Base-by-base conservation (phyloP, 2,329 filamentous ascomycete species). In the Fusarium domesticum region DNA sequence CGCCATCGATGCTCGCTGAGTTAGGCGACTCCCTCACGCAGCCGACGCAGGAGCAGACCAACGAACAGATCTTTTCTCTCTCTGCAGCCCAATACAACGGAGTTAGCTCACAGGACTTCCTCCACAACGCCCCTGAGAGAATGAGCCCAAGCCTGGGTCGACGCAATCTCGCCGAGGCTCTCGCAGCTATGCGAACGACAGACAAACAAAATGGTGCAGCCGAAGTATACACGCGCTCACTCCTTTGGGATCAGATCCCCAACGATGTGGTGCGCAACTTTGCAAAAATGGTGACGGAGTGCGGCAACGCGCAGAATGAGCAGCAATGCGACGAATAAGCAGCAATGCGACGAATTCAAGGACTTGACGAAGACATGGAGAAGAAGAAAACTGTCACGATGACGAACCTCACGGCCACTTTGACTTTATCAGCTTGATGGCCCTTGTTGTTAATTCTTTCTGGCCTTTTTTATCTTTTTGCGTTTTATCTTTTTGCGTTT, bases 211-310 rank as follows among this genome's bases (percentile, higher is more conserved):
- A 80, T 39, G 64, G 64, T 39, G 86, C 85, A 37, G 87, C 91
- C 45, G 90, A 96, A 60, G 88, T 96, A 33, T 96, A 96, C 71
- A 95, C 91, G 25, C 81, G 92, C 45, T 95, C 89, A 51, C 77
- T 97, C 50, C 82, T 97, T 45, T 96, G 89, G 89, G 90, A 96
- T 62, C 88, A 91, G 68, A 91, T 97, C 58, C 91, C 93, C 12
- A 80, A 83, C 58, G 90, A 97, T 54, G 90, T 97, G 37, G 89
- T 98, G 42, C 83, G 84, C 58, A 89, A 92, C 65, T 97, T 97
- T 73, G 88, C 87, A 60, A 87, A 89, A 69, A 90, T 95, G 80
- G 87, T 96, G 58, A 82, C 86, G 53, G 87, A 93, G 62, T 85
- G 79, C 69, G 84, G 77, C 68, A 72, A 69, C 55, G 65, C 67